These are phyloP conservation scores for Moesziomyces sp. DNA, from an alignment of 1,284 basidiomycete genomes.

Conservation along the genomic window DNA sequence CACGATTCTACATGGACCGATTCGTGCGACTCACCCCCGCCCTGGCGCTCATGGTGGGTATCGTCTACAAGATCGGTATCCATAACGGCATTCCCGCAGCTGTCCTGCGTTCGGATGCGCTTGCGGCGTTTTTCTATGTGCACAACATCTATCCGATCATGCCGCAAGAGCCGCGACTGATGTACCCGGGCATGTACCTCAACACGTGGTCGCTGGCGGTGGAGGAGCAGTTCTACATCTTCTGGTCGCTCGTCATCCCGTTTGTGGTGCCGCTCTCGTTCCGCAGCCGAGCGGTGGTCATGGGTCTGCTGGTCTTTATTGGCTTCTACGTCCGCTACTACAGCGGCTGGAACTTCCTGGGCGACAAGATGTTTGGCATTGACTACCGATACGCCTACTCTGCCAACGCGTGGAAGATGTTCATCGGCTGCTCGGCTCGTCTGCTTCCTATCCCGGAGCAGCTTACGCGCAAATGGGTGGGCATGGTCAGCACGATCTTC, in stretches of 20 bases:
- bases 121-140: conserved; percentile 25
- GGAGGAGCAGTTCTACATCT: conserved; percentile 48
- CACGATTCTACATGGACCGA: conserved; percentile 35
- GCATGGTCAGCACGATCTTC: conserved; percentile 14
- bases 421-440: conserved; percentile 32
- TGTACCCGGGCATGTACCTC: conserved; percentile 30
- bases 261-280: conserved; percentile 30
- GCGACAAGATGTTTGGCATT: conserved; percentile 23
- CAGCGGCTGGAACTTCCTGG: conserved; percentile 24
- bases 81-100: conserved; percentile 1
- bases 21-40: conserved; percentile 31
- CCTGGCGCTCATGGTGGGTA: conserved; percentile 16
- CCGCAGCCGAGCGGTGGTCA: conserved; percentile 10
- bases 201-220: conserved; percentile 47
- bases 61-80: conserved; percentile 11
- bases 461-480: conserved; percentile 14
- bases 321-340: conserved; percentile 26
- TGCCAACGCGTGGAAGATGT: conserved; percentile 39
- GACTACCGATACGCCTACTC: conserved; percentile 37
- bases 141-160: conserved; percentile 28
- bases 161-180: conserved; percentile 13
- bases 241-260: conserved; percentile 38
- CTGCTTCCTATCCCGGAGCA: conserved; percentile 22
- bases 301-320: conserved; percentile 13
- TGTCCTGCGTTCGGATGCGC: conserved; percentile 14